Percentiles rank a stretch among this genome's conserved stretches.
phyloP scores from a whole-genome alignment of 257 asterid genomes.

The Forsythia viridissima region DNA sequence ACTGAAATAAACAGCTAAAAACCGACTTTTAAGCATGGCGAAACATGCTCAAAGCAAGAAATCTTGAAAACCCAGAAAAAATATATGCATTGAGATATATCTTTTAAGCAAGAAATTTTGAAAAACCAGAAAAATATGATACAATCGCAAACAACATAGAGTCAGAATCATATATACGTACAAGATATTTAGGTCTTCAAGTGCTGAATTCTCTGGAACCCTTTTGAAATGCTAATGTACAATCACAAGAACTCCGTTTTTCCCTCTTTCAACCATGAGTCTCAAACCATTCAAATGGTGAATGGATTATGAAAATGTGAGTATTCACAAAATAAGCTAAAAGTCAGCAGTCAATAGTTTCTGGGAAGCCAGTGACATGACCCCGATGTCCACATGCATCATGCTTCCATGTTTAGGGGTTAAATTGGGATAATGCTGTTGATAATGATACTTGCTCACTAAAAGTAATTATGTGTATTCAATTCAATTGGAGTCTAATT shows the following conservation, averaged over 20 bases:
- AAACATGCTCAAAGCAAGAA: constrained; percentile 8
- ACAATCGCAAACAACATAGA: neutral
- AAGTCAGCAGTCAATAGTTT: neutral
- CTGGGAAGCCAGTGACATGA: constrained; percentile 7
- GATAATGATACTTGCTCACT: too few relatives aligned
- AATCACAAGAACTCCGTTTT: neutral
- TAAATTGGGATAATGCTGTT: too few relatives aligned
- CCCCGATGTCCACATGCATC: constrained; percentile 2
- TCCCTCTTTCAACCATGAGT: neutral
- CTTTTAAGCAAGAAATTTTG: constrained; percentile 12
- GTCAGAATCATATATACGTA: constrained; percentile 12
- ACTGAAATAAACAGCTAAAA: neutral
- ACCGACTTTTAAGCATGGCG: too few relatives aligned
- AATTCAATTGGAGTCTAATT: too few relatives aligned
- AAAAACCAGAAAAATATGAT: constrained; percentile 15
- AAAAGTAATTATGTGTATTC: too few relatives aligned
- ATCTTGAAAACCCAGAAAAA: constrained; percentile 26
- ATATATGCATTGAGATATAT: neutral
- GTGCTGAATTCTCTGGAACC: neutral
- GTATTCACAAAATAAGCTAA: neutral
- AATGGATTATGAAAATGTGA: neutral
- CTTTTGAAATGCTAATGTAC: neutral
- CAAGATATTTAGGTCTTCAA: constrained; percentile 7
- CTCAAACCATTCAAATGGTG: neutral
- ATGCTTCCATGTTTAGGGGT: neutral